Evolutionary conservation across 78 protist species (phyloP), one percentile per base, ranked within the genome.

Genomic region (Dictyostelium intermedium): DNA sequence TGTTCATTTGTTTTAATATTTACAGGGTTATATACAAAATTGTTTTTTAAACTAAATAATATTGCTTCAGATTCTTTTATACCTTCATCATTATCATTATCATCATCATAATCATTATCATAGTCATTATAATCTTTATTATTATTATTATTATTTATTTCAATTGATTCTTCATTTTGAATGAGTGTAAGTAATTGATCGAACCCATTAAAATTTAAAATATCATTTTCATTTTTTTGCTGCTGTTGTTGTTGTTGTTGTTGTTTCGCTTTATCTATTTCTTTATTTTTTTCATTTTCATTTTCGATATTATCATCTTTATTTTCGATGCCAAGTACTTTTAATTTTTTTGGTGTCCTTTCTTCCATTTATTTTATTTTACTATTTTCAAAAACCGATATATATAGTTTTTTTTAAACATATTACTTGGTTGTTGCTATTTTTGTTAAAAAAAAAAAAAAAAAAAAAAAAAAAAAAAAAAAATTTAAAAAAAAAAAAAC

Each of bases 11-110:
- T 13, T 35, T 35, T 73, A 73, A 32, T 23, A 34, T 76, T 32
- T 23, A 76, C 53, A 76, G 43, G 82, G 16, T 27, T 27, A 72
- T 76, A 76, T 76, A 23, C 43, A 23, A 16, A 76, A 23, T 23
- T 76, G 35, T 63, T 63, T 63, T 63, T 63, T 63, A 63, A 63
- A 63, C 73, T 63, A 63, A 63, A 63, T 63, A 63, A 25, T n/a
- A 63, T 63, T 63, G 73, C 73, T 63, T 63, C 73, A 6, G 73
- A 63, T 63, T 63, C 34, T 63, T n/a, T 25, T 9, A 63, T 25
- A 25, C 32, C 25, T 25, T 63, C 27, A 25, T 63, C 73, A 8
- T 60, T 10, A 53, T 53, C 63, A 13, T 53, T 1, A 13, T 18
- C 27, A 23, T 60, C 30, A 23, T 60, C 69, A 60, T 23, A 5